A percentile compares a stretch with the other conserved stretches of the same genome.
Evolutionary conservation across 768 basidiomycete species (phyloP).

Genomic region (Boletales sp.): DNA sequence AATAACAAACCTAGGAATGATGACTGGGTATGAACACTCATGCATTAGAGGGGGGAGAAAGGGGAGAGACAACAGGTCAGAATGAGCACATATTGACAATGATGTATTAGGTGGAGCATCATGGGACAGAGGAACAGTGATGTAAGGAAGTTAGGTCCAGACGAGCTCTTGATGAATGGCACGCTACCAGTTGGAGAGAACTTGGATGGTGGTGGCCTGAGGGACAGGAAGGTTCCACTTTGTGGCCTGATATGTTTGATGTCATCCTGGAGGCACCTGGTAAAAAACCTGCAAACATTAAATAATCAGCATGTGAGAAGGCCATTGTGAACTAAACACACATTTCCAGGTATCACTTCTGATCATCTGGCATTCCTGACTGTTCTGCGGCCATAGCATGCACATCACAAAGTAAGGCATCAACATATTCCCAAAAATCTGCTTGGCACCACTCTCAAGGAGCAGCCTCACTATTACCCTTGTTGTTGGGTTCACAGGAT

Average conservation of each 20-base stretch:
- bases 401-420: not conserved
- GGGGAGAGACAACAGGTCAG: no score
- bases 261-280: not conserved
- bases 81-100: not conserved
- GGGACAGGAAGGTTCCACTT: not conserved
- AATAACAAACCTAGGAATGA: no score
- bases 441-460: not conserved
- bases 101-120: not conserved
- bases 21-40: no score
- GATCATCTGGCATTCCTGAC: not conserved
- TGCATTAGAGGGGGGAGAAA: no score
- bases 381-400: no score
- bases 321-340: no score
- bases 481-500: not conserved
- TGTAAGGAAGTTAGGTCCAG: not conserved
- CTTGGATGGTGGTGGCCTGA: not conserved
- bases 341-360: not conserved
- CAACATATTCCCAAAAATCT: slow-evolving; percentile 1
- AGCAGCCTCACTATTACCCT: not conserved
- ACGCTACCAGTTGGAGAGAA: not conserved
- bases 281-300: not conserved
- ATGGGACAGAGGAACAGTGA: no score
- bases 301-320: not conserved
- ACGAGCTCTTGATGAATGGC: not conserved
- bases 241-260: not conserved